Evolutionary conservation across 768 basidiomycete species (phyloP).

Genomic region (Cyathus striatus): DNA sequence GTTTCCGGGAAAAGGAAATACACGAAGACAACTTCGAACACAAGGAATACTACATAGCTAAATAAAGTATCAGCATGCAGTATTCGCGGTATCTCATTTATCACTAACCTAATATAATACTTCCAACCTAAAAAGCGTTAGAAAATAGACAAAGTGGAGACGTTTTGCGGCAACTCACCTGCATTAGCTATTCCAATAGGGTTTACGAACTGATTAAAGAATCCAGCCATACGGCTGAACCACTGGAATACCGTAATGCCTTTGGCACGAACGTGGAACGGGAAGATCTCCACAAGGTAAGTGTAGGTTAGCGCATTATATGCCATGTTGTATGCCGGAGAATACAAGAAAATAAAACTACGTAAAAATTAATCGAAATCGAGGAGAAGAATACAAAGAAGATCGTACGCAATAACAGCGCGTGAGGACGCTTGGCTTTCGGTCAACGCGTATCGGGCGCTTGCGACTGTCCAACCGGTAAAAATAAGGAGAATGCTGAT

Average conservation of each 20-base stretch:
- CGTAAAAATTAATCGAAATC: background rate
- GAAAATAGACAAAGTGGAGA: background rate
- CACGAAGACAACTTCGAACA: slow-evolving; percentile 49
- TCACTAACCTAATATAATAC: slow-evolving; percentile 43
- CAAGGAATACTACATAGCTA: slow-evolving; percentile 45
- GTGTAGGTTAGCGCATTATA: slow-evolving; percentile 57
- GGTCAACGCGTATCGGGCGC: slow-evolving; percentile 38
- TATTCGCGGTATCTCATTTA: no score
- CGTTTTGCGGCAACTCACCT: slow-evolving; percentile 18
- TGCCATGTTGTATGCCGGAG: slow-evolving; percentile 49
- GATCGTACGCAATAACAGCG: slow-evolving; percentile 42
- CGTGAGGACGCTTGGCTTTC: slow-evolving; percentile 37
- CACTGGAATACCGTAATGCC: slow-evolving; percentile 60
- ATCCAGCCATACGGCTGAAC: slow-evolving; percentile 47
- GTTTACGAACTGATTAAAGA: slow-evolving; percentile 66
- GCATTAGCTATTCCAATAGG: slow-evolving; percentile 55
- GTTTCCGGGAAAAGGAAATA: slow-evolving; percentile 66
- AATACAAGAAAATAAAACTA: slow-evolving; percentile 55
- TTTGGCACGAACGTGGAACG: slow-evolving; percentile 55
- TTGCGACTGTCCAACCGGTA: slow-evolving; percentile 51
- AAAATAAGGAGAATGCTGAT: slow-evolving; percentile 40
- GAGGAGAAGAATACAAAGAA: background rate
- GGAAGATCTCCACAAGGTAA: slow-evolving; percentile 65
- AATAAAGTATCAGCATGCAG: no score
- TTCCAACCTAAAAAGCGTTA: slow-evolving; percentile 38